A percentile compares a stretch with the other conserved stretches of the same genome.
These are phyloP conservation scores for Xylaria sp. DNA, from an alignment of 2,329 filamentous ascomycete genomes.

Conservation along the genomic window DNA sequence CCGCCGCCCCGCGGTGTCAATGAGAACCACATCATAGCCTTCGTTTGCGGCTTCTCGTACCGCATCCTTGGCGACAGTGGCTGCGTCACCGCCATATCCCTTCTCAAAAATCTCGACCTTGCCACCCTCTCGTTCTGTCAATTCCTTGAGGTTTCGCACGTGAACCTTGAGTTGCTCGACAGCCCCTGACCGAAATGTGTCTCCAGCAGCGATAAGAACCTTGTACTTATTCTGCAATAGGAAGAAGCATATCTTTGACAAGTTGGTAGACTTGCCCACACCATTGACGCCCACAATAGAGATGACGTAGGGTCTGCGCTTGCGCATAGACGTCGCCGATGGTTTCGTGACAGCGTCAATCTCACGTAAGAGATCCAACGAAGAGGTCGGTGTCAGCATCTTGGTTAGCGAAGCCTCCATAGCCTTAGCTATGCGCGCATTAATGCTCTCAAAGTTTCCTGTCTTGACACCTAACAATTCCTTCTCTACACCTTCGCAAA, in stretches of 20 bases:
- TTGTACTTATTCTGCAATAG: slow-evolving; percentile 96
- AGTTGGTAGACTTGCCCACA: slow-evolving; percentile 96
- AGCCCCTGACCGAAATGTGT: slow-evolving; percentile 96
- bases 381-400: slow-evolving; percentile 95
- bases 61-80: slow-evolving; percentile 92
- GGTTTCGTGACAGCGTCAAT: slow-evolving; percentile 83
- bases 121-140: slow-evolving; percentile 84
- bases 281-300: slow-evolving; percentile 98
- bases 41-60: slow-evolving; percentile 81
- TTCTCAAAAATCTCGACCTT: slow-evolving; percentile 93
- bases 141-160: slow-evolving; percentile 90
- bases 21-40: slow-evolving; percentile 91
- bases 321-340: slow-evolving; percentile 68
- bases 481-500: slow-evolving; percentile 91
- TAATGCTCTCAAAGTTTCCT: slow-evolving; percentile 88
- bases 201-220: slow-evolving; percentile 91
- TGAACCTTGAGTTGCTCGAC: slow-evolving; percentile 97
- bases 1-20: slow-evolving; percentile 92
- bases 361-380: slow-evolving; percentile 91
- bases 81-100: slow-evolving; percentile 97
- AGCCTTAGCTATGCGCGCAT: slow-evolving; percentile 81
- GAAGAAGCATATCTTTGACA: slow-evolving; percentile 98
- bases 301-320: slow-evolving; percentile 89
- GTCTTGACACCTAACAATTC: slow-evolving; percentile 93
- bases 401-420: slow-evolving; percentile 94